These are phyloP conservation scores for Pseudomassariella vexata DNA, from an alignment of 2,329 filamentous ascomycete species.

Conservation along the genomic window DNA sequence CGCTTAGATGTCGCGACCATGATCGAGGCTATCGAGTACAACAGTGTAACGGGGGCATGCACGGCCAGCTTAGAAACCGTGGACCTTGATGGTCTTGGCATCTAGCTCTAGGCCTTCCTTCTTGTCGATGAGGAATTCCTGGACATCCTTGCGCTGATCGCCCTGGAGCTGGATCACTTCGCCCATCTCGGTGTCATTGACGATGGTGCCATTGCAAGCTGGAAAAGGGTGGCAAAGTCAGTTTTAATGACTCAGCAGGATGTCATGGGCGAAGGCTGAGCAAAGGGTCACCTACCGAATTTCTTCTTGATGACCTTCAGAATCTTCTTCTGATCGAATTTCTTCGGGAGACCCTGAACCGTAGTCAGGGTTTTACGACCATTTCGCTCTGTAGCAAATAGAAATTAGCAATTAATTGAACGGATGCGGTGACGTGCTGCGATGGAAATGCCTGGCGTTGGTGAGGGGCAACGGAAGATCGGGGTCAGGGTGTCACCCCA, in stretches of 20 bases:
- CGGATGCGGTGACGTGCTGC: too few relatives aligned
- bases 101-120: slow-evolving; percentile 91
- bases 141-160: slow-evolving; percentile 97
- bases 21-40: slow-evolving; percentile 16
- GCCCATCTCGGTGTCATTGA: slow-evolving; percentile 92
- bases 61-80: slow-evolving; percentile 54
- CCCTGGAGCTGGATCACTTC: slow-evolving; percentile 99
- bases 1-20: slow-evolving; percentile 12
- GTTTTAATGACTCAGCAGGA: not conserved
- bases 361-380: slow-evolving; percentile 99
- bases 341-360: slow-evolving; percentile 96
- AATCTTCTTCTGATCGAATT: slow-evolving; percentile 99
- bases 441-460: too few relatives aligned
- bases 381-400: slow-evolving; percentile 77
- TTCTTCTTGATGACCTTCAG: slow-evolving; percentile 99
- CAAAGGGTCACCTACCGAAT: slow-evolving; percentile 68
- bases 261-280: too few relatives aligned
- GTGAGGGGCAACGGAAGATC: too few relatives aligned
- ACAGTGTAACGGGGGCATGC: slow-evolving; percentile 11
- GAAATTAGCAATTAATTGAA: slow-evolving; percentile 38
- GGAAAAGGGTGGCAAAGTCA: slow-evolving; percentile 16
- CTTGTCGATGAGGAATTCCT: slow-evolving; percentile 95
- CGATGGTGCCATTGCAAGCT: slow-evolving; percentile 99
- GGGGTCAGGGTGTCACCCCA: too few relatives aligned
- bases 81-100: slow-evolving; percentile 90